Evolutionary conservation across 2,329 filamentous ascomycete species (phyloP), one percentile per base, ranked within the genome.

Genomic region (Clarireedia homoeocarpa): DNA sequence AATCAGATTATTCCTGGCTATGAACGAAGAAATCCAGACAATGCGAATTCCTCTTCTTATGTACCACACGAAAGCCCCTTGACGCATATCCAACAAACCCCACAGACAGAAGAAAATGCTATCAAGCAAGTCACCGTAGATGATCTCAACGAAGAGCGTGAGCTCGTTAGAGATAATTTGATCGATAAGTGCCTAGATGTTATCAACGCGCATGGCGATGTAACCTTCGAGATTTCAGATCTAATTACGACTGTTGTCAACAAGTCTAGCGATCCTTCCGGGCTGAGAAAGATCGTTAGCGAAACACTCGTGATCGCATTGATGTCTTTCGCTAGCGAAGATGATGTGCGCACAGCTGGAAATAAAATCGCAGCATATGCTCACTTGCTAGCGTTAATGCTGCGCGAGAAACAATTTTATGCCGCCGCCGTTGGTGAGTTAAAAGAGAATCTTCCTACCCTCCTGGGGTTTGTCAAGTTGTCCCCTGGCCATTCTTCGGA

Each of bases 171-270:
- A 40, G 77, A 82, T 20, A 85, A 89, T 55, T 73, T 97, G 54
- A 91, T 97, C 58, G 91, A 96, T 64, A 87, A 90, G 57, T 95
- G 89, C 62, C 76, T 99, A 23, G 91, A 96, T 65, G 84, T 97
- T 36, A 84, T 99, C 53, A 88, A 92, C 69, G 85, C 86, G 39
- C 91, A 97, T 64, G 86, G 91, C 14, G 85, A 89, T 63, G 84
- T 92, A 10, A 95, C 94, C 0, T 94, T 96, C 64, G 92, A 97
- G 67, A 77, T 99, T 48, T 83, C 91, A 0, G 91, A 96, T 65
- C 77, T 99, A 20, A 91, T 99, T 54, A 81, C 81, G 39, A 84
- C 86, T 3, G 85, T 90, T 24, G 81, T 86, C 71, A 67, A 81
- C 67, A 71, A 51, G 80, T 86, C 74, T 62, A 80, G 68, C 66